Percentiles rank a stretch among this genome's conserved stretches.
These are phyloP conservation scores for Mariannaea sp. DNA, from an alignment of 2,329 filamentous ascomycete genomes.

Conservation along the genomic window DNA sequence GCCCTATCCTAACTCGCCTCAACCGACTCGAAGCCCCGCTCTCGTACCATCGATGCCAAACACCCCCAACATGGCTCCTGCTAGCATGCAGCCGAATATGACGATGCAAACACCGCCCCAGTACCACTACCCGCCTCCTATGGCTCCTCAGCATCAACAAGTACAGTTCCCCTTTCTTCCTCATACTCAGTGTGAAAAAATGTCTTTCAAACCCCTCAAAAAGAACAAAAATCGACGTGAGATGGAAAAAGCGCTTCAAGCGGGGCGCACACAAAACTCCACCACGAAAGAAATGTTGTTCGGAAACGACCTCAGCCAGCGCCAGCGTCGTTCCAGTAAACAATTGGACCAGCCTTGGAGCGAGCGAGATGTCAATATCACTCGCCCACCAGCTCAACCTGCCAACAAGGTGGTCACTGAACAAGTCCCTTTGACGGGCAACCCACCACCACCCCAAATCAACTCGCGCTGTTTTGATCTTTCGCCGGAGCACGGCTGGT, in stretches of 20 bases:
- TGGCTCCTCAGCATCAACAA: constrained; percentile 65
- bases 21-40: constrained; percentile 68
- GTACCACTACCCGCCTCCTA: constrained; percentile 64
- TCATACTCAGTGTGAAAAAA: constrained; percentile 39
- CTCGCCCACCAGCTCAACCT: constrained; percentile 29
- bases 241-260: constrained; percentile 51
- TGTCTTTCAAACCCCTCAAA: constrained; percentile 49
- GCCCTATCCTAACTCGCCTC: constrained; percentile 64
- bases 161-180: constrained; percentile 58
- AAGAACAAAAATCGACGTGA: constrained; percentile 54
- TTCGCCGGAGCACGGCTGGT: constrained; percentile 70
- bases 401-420: constrained; percentile 22
- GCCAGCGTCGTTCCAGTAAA: constrained; percentile 52
- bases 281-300: constrained; percentile 44
- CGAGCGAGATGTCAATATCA: constrained; percentile 32
- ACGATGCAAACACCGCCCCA: constrained; percentile 67
- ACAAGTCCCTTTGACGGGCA: constrained; percentile 16
- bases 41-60: constrained; percentile 68
- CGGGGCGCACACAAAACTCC: constrained; percentile 45
- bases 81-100: constrained; percentile 59
- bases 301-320: constrained; percentile 43
- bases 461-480: constrained; percentile 56
- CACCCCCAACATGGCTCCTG: constrained; percentile 70
- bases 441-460: constrained; percentile 9
- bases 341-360: constrained; percentile 47